Base-by-base conservation (phyloP, 2,329 filamentous ascomycete genomes). In the Talaromyces sp. region DNA sequence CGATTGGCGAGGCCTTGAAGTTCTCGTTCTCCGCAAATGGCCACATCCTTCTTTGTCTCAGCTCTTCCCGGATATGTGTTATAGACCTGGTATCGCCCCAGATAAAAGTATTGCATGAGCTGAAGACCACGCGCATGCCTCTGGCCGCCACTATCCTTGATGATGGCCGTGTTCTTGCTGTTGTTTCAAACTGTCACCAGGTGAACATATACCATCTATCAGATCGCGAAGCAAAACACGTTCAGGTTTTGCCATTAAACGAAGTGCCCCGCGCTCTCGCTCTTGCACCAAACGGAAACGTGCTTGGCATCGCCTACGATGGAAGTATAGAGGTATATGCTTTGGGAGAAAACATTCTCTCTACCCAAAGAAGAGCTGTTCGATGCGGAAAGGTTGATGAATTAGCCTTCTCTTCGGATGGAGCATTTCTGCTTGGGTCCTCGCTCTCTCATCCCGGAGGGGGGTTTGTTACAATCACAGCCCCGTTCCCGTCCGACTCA, bases 291-390 rank as follows among this genome's bases (percentile, higher is more conserved):
- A 90, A 89, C 65, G 91, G 91, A 28, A 87, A 88, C 51, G 90
- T 96, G 14, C 78, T 96, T 53, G 92, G 92, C 28, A 89, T 91
- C 16, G 92, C 92, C 7, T 96, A 93, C 74, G 87, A 92, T 70
- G 90, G 90, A 60, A 91, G 90, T n/a, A 93, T 96, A 65, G 92
- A 96, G 73, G 90, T 96, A 0, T 87, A 90, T 31, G 90, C 91
- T 5, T 79, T 96, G 44, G 85, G 85, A 55, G 81, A 87, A 2
- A 84, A 82, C 59, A 86, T 85, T 30, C 69, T 88, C 31, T 75
- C 84, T 12, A 89, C 85, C 0, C 89, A 92, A 67, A 83, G 89
- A 68, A 83, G 91, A 67, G 85, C 90, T 10, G 90, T 94, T 61
- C 91, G 92, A 69, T 94, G 90, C 69, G 87, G 90, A 69, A 84